Evolutionary conservation across 208 protist species (phyloP).

Genomic region (Wallacemonas collosoma): DNA sequence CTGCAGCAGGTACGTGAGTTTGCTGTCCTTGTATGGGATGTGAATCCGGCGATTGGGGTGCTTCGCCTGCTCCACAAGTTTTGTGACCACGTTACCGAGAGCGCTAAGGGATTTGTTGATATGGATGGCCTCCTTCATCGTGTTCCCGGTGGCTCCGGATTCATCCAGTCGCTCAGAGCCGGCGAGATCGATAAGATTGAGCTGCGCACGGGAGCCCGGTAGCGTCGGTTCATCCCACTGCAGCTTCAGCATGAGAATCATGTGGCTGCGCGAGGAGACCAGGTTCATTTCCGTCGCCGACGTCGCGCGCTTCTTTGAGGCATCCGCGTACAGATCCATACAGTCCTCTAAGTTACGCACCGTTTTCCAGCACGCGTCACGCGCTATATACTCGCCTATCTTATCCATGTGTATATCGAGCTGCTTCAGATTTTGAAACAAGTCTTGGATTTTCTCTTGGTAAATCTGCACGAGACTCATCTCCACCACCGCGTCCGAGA

Average conservation of each 20-base stretch:
- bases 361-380: constrained; percentile 77
- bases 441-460: constrained; percentile 89
- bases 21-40: constrained; percentile 94
- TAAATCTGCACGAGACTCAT: constrained; percentile 91
- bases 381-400: constrained; percentile 84
- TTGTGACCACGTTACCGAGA: constrained; percentile 92
- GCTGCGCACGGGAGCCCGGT: constrained; percentile 80
- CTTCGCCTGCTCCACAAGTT: constrained; percentile 89
- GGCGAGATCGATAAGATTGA: constrained; percentile 95
- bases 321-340: constrained; percentile 83
- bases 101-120: constrained; percentile 96
- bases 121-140: constrained; percentile 90
- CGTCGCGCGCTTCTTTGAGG: constrained; percentile 68
- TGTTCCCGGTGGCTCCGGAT: constrained; percentile 84
- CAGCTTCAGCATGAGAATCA: constrained; percentile 89
- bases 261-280: constrained; percentile 90
- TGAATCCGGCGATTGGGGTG: constrained; percentile 73
- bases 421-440: constrained; percentile 77
- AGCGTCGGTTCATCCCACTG: constrained; percentile 90
- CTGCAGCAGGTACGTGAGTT: constrained; percentile 93
- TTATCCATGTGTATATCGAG: constrained; percentile 91
- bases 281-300: constrained; percentile 91
- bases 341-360: constrained; percentile 68
- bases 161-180: constrained; percentile 89
- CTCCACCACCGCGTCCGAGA: constrained; percentile 72